phyloP scores from a whole-genome alignment of 192 early-diverging fungal genomes.

The Podila horticola region DNA sequence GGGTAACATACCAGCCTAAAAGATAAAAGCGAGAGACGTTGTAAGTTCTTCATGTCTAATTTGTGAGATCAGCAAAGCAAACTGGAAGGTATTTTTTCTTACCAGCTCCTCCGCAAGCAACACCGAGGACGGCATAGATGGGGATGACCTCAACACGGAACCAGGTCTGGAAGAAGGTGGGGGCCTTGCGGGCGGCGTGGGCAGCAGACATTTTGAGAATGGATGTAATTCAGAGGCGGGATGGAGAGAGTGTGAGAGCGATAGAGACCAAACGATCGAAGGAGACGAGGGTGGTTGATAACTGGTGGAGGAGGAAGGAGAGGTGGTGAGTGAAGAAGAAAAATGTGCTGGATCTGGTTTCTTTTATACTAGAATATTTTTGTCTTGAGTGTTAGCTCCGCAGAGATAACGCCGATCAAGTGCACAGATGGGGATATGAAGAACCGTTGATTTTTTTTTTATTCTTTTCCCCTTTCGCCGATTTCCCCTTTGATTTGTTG shows the following conservation, averaged over 20 bases:
- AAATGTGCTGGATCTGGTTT: too few species aligned
- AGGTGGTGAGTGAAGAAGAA: not conserved
- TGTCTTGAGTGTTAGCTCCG: too few species aligned
- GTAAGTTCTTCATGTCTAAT: not conserved
- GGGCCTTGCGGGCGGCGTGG: conserved; percentile 50
- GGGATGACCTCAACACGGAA: conserved; percentile 59
- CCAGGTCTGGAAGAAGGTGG: conserved; percentile 53
- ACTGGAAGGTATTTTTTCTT: not conserved
- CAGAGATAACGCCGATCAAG: too few species aligned
- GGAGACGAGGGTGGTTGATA: too few species aligned
- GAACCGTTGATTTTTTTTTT: too few species aligned
- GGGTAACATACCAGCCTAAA: conserved; percentile 61
- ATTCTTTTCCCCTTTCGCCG: too few species aligned
- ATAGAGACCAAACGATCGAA: not conserved
- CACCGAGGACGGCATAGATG: conserved; percentile 55
- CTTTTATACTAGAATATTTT: too few species aligned
- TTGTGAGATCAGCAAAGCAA: not conserved
- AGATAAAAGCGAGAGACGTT: not conserved
- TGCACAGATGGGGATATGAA: too few species aligned
- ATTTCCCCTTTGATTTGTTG: too few species aligned
- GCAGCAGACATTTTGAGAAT: conserved; percentile 52
- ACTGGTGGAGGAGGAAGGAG: not conserved
- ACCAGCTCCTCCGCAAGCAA: conserved; percentile 24
- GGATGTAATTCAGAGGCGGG: conserved; percentile 1
- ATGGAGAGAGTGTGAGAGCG: not conserved